These are phyloP conservation scores for Yarrowia sp. DNA, from an alignment of 805 yeast species.

Conservation along the genomic window DNA sequence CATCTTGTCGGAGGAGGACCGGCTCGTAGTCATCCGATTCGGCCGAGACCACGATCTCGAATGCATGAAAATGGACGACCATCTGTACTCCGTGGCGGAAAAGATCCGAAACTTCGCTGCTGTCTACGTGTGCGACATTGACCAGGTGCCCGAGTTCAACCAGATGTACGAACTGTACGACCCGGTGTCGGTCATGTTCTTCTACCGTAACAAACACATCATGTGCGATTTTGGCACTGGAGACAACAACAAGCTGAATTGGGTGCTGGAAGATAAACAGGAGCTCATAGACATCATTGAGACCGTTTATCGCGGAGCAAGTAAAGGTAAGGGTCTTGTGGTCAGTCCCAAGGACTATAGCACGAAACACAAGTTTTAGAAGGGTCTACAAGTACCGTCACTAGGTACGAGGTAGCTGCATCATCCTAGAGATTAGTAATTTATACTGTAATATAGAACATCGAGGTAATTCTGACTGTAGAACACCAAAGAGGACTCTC, in stretches of 20 bases:
- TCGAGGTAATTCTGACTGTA: neutral
- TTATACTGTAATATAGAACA: constrained; percentile 11
- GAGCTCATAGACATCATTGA: constrained; percentile 92
- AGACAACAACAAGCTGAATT: constrained; percentile 91
- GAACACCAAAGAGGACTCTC: too few relatives aligned
- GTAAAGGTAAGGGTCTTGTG: constrained; percentile 91
- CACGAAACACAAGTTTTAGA: constrained; percentile 44
- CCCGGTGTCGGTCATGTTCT: constrained; percentile 92
- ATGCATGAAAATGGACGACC: constrained; percentile 91
- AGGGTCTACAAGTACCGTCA: too few relatives aligned
- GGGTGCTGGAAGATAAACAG: constrained; percentile 77
- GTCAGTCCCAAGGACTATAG: constrained; percentile 66
- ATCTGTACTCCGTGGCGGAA: constrained; percentile 78
- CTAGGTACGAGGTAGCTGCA: too few relatives aligned
- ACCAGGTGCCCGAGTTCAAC: constrained; percentile 88
- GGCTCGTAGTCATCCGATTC: constrained; percentile 86
- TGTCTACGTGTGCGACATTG: constrained; percentile 86
- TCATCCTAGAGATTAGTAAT: constrained; percentile 10
- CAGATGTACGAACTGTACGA: constrained; percentile 89
- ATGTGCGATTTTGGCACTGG: constrained; percentile 99
- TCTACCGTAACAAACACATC: constrained; percentile 90
- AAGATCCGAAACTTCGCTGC: constrained; percentile 87
- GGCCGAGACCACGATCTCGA: constrained; percentile 78
- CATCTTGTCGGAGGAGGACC: constrained; percentile 82
- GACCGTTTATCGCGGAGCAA: constrained; percentile 87